A percentile compares a stretch with the other conserved stretches of the same genome.
Conservation (phyloP, 2,329 filamentous ascomycete genomes). For the Cryphonectria radicalis region DNA sequence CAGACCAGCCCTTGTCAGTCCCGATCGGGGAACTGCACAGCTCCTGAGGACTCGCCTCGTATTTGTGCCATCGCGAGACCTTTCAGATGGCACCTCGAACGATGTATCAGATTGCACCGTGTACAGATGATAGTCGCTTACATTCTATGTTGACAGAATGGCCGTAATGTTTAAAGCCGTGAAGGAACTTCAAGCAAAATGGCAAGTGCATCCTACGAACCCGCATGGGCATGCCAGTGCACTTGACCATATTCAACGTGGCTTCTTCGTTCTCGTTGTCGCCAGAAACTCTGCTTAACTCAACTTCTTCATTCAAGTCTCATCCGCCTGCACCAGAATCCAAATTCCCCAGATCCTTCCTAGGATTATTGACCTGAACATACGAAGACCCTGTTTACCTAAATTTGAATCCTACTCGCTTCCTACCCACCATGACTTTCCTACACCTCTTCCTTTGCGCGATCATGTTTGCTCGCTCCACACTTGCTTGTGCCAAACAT, state of each 20-base stretch:
- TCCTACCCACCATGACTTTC: not conserved
- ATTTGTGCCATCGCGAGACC: not conserved
- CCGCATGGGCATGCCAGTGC: not conserved
- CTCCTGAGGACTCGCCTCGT: not conserved
- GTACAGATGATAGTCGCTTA: not conserved
- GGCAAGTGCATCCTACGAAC: not conserved
- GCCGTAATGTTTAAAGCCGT: not conserved
- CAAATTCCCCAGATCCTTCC: not conserved
- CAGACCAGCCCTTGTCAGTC: not conserved
- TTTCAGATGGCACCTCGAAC: not conserved
- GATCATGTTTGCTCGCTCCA: not conserved
- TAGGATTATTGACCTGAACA: not conserved
- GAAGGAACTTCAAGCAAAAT: no score
- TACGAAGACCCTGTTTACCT: not conserved
- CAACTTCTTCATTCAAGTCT: not conserved
- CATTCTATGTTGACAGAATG: not conserved
- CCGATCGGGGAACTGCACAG: not conserved
- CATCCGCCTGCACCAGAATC: not conserved
- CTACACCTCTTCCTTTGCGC: not conserved
- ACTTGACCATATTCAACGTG: not conserved
- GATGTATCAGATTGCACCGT: not conserved
- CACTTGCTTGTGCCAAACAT: not conserved
- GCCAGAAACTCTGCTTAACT: not conserved
- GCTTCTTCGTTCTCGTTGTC: not conserved
- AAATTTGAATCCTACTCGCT: not conserved